A percentile compares a stretch with the other conserved stretches of the same genome.
Evolutionary conservation across 2,329 filamentous ascomycete species (phyloP).

Genomic region (Paecilomyces variotii): DNA sequence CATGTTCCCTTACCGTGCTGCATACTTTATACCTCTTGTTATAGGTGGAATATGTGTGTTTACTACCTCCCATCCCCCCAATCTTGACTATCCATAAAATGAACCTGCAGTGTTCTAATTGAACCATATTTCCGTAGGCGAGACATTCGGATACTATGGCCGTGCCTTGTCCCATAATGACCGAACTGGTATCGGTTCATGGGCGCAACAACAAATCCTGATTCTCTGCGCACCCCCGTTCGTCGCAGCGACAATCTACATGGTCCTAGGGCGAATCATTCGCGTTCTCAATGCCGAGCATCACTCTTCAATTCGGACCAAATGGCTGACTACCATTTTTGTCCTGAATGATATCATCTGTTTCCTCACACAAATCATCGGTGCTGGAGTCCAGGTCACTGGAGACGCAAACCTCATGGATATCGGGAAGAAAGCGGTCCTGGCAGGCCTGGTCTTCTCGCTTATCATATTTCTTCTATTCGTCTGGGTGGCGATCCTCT

Average conservation of each 20-base stretch:
- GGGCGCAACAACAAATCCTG: constrained; percentile 30
- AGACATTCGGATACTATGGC: constrained; percentile 30
- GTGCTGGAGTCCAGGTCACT: constrained; percentile 21
- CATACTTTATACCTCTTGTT: constrained; percentile 30
- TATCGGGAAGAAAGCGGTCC: constrained; percentile 17
- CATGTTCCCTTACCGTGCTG: constrained; percentile 23
- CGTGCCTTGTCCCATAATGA: constrained; percentile 25
- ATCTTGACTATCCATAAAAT: not conserved
- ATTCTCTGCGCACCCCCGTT: constrained; percentile 35
- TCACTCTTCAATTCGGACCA: constrained; percentile 24
- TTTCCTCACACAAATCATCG: constrained; percentile 26
- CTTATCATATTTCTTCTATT: constrained; percentile 22
- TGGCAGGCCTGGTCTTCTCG: constrained; percentile 22
- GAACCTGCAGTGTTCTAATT: not conserved
- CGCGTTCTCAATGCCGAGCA: constrained; percentile 25
- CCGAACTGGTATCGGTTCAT: constrained; percentile 18
- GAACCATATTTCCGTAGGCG: constrained; percentile 13
- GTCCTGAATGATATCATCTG: constrained; percentile 28
- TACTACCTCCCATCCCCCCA: constrained; percentile 1
- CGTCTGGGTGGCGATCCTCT: constrained; percentile 13
- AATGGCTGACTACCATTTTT: constrained; percentile 32
- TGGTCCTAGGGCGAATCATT: constrained; percentile 35
- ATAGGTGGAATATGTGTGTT: constrained; percentile 28
- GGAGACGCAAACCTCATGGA: constrained; percentile 13
- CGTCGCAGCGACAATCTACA: constrained; percentile 31